Evolutionary conservation across 192 early-diverging fungal species (phyloP), one percentile per base, ranked within the genome.

Genomic region (Phlyctochytrium bullatum): DNA sequence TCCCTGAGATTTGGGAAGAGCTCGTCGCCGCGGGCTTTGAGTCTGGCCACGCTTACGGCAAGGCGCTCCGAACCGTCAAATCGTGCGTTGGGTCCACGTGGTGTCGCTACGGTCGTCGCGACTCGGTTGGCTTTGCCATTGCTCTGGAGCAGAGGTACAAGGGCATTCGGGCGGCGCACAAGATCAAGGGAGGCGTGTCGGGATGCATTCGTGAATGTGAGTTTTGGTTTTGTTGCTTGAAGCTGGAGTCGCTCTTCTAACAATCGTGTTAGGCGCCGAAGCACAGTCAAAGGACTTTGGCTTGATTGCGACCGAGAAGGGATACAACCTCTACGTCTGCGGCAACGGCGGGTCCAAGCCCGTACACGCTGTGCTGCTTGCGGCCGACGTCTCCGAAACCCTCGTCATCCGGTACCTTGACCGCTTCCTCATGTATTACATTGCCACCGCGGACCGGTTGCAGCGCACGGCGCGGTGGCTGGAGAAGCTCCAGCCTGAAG

Each of bases 391-490:
- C 25, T 62, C 81, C 23, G 86, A 88, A 65, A 73, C 78, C 35
- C 33, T 73, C 1, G 76, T 74, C 23, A 78, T 89, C 33, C 78
- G 74, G 24, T 88, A 88, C 52, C 34, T 89, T 0, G 88, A 89
- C 61, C 73, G 88, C 0, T 89, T 88, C 70, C 62, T 89, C 62
- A 89, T 89, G 88, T 90, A 83, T 65, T 89, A 89, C 62, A 89
- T 89, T 57, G 73, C 63, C 0, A 89, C 88, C 27, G 88, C 88
- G 6, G 88, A 89, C 69, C 78, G 70, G 64, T 65, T 89, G 28
- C 77, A 72, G 63, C 78, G 88, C 16, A 89, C 88, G 6, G 88
- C 88, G 0, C 66, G 88, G 10, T 89, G 88, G 88, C 66, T 89
- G 34, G 88, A 89, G 63, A 90, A 90, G 53, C 56, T 89, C 28